These are phyloP conservation scores for Andrographis paniculata DNA, from an alignment of 305 asterid species.

Conservation along the genomic window DNA sequence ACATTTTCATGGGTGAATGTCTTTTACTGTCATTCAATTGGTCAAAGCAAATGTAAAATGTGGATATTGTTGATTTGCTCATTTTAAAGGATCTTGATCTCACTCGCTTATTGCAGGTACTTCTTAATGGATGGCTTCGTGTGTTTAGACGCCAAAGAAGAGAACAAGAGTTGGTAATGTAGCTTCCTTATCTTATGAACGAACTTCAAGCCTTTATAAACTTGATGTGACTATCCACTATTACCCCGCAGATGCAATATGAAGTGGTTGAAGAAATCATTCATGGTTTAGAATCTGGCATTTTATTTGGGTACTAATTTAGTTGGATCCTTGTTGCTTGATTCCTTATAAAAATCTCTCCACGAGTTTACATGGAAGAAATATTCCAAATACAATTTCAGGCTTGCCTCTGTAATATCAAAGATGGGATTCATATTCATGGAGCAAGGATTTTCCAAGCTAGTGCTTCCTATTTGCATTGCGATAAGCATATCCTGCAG, in stretches of 20 bases:
- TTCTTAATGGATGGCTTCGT: slow-evolving; percentile 96
- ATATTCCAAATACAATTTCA: slow-evolving; percentile 25
- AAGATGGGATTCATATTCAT: slow-evolving; percentile 92
- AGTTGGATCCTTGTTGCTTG: not conserved
- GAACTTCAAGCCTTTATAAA: not conserved
- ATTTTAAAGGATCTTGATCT: slow-evolving; percentile 5
- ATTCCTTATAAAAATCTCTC: not conserved
- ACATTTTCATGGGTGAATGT: too few relatives aligned
- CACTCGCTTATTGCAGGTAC: slow-evolving; percentile 45
- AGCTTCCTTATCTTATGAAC: not conserved
- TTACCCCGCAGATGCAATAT: slow-evolving; percentile 69
- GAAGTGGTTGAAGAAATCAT: slow-evolving; percentile 97
- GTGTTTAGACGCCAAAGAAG: slow-evolving; percentile 78
- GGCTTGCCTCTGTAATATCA: slow-evolving; percentile 90
- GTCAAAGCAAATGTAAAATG: too few relatives aligned
- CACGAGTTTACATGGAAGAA: not conserved
- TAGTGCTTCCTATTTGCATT: slow-evolving; percentile 71
- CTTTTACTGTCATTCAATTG: too few relatives aligned
- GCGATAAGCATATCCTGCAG: slow-evolving; percentile 80
- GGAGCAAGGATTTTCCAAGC: slow-evolving; percentile 83
- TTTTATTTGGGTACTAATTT: slow-evolving; percentile 73
- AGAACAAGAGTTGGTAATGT: slow-evolving; percentile 85
- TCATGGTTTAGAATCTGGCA: slow-evolving; percentile 93
- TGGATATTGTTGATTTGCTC: not conserved
- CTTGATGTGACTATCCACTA: slow-evolving; percentile 17